Percentiles rank a stretch among this genome's conserved stretches.
These are phyloP conservation scores for Cerioporus squamosus DNA, from an alignment of 1,284 basidiomycete species.

Conservation along the genomic window DNA sequence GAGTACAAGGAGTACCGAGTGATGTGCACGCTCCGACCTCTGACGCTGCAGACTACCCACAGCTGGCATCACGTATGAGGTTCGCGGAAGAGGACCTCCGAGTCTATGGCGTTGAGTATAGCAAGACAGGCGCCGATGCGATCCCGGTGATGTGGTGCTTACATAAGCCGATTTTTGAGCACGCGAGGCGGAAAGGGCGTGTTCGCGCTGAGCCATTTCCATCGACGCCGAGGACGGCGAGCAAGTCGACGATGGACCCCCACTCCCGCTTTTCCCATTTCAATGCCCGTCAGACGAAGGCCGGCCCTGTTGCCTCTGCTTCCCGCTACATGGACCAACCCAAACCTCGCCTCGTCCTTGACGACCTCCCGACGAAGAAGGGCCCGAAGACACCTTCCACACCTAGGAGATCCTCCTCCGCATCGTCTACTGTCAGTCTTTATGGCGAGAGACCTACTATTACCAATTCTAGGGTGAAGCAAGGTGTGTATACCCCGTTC, in stretches of 20 bases:
- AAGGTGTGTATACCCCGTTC: constrained; percentile 35
- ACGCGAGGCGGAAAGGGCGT: neutral
- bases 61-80: too few species aligned
- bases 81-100: too few species aligned
- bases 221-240: neutral
- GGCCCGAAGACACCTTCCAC: constrained; percentile 33
- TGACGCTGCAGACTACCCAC: neutral
- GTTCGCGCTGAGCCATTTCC: constrained; percentile 2
- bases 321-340: constrained; percentile 51
- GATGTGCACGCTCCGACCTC: too few species aligned
- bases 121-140: neutral
- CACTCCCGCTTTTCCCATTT: constrained; percentile 76
- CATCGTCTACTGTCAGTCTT: constrained; percentile 35
- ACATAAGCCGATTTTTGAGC: constrained; percentile 32
- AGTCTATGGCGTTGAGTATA: neutral
- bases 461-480: constrained; percentile 77
- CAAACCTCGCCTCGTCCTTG: constrained; percentile 43
- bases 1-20: too few species aligned
- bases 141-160: constrained; percentile 16
- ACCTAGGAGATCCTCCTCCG: constrained; percentile 35
- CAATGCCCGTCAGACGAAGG: constrained; percentile 69
- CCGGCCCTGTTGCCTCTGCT: constrained; percentile 55
- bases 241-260: constrained; percentile 59
- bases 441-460: constrained; percentile 64
- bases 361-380: constrained; percentile 44